These are phyloP conservation scores for Mallotus repandus DNA, from an alignment of 441 rosid species.

Conservation along the genomic window DNA sequence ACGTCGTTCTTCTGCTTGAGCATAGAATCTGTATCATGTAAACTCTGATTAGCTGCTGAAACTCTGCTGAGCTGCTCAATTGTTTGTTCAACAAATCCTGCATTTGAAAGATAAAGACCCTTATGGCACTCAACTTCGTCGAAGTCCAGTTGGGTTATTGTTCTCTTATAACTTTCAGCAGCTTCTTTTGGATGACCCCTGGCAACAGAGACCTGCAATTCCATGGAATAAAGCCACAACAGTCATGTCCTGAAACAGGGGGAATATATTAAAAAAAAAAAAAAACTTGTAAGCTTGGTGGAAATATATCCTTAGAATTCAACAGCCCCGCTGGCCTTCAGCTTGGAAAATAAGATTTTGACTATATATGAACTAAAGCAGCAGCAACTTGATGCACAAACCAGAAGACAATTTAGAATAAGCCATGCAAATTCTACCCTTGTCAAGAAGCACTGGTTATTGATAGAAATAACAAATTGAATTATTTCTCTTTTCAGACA, in stretches of 20 bases:
- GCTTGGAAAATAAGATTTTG: background rate
- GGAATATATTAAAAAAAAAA: too few species aligned
- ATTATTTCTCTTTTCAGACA: background rate
- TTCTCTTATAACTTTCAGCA: conserved; percentile 41
- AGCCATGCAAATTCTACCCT: background rate
- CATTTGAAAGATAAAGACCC: conserved; percentile 35
- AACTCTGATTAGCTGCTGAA: conserved; percentile 29
- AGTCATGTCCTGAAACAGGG: background rate
- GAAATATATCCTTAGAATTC: background rate
- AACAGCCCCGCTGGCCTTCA: background rate
- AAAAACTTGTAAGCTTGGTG: background rate
- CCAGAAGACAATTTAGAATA: background rate
- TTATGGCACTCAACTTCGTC: conserved; percentile 28
- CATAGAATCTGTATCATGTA: background rate
- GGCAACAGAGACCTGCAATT: conserved; percentile 49
- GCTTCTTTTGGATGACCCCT: conserved; percentile 47
- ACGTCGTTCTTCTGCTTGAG: background rate
- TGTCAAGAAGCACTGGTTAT: background rate
- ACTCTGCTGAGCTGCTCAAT: conserved; percentile 30
- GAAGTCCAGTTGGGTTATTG: conserved; percentile 25
- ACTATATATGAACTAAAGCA: background rate
- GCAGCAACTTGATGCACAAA: background rate
- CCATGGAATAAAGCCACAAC: background rate
- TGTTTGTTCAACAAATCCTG: conserved; percentile 21
- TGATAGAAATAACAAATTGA: background rate